Percentiles rank a stretch among this genome's conserved stretches.
phyloP scores from a whole-genome alignment of 805 yeast species.

The Metschnikowia matae region DNA sequence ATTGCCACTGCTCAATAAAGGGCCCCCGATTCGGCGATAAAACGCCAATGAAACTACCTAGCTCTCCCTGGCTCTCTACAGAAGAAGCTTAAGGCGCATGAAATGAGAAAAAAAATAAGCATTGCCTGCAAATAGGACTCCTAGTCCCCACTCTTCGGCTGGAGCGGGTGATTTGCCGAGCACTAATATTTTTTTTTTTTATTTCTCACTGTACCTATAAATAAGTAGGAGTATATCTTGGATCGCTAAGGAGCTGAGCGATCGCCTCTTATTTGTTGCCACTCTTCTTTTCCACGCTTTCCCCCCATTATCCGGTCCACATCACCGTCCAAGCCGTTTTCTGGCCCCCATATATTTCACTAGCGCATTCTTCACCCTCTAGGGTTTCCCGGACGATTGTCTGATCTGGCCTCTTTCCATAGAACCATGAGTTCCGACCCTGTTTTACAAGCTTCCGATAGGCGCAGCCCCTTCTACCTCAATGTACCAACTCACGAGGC shows the following conservation, averaged over 20 bases:
- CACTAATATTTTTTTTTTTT: neutral
- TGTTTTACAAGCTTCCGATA: constrained; percentile 31
- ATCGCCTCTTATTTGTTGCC: neutral
- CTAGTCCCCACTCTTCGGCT: neutral
- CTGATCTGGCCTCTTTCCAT: neutral
- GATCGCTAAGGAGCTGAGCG: neutral
- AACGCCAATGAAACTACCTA: neutral
- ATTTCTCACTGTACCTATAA: neutral
- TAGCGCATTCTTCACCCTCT: neutral
- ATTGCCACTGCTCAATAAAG: neutral
- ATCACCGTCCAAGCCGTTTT: neutral
- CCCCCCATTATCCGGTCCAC: neutral
- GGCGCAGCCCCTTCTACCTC: constrained; percentile 34
- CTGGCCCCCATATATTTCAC: too few species aligned
- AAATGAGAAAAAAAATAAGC: too few species aligned
- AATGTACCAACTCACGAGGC: constrained; percentile 38
- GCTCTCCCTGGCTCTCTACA: too few species aligned
- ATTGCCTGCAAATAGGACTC: neutral
- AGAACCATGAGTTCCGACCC: constrained; percentile 6
- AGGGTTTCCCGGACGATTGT: neutral
- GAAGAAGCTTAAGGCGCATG: too few species aligned
- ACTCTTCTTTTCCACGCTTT: neutral
- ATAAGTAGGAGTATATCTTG: neutral
- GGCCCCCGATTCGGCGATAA: neutral
- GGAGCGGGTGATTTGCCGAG: neutral